Evolutionary conservation across 2,329 filamentous ascomycete genomes (phyloP), one percentile per base, ranked within the genome.

Genomic region (Fusarium sp.): DNA sequence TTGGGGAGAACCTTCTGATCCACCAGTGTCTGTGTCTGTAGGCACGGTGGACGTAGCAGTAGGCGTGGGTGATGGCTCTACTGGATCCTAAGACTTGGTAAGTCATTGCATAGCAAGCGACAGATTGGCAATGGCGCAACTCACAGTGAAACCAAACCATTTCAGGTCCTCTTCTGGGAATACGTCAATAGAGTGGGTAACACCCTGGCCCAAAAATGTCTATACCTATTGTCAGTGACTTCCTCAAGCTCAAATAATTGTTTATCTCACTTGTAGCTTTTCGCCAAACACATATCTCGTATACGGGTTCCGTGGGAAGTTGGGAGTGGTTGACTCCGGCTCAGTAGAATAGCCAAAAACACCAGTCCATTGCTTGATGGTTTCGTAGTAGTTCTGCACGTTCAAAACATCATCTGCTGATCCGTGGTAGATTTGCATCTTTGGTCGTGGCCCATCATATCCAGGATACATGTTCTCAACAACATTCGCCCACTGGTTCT

Each of bases 361-460:
- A 10, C 82, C 83, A 0, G 84, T 83, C 85, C 85, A 87, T 75
- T 87, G 82, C 78, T 88, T 87, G 67, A 86, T 84, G 42, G 84
- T 83, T 77, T 89, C 87, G 33, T 86, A 76, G 72, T 87, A 87
- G 75, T 89, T 89, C 66, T 83, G 80, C 1, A 83, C 84, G 22
- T 80, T 78, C 7, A 89, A 76, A 0, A 82, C 85, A 4, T 76
- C 74, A 70, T 89, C 88, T 5, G 73, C 77, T 24, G 82, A 83
- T 39, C 87, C 87, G 69, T 89, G 87, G 79, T 85, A 89, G 66
- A 89, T 83, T 75, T 88, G 86, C 83, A 90, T 87, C 59, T 81
- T 83, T 0, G 87, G 87, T 4, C 86, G 78, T 2, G 82, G 67
- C 0, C 87, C 86, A 11, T 59, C 62, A 57, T 78, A 89, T 34